Evolutionary conservation across 2,329 filamentous ascomycete genomes (phyloP).

Genomic region (Calonectria fujianensis): DNA sequence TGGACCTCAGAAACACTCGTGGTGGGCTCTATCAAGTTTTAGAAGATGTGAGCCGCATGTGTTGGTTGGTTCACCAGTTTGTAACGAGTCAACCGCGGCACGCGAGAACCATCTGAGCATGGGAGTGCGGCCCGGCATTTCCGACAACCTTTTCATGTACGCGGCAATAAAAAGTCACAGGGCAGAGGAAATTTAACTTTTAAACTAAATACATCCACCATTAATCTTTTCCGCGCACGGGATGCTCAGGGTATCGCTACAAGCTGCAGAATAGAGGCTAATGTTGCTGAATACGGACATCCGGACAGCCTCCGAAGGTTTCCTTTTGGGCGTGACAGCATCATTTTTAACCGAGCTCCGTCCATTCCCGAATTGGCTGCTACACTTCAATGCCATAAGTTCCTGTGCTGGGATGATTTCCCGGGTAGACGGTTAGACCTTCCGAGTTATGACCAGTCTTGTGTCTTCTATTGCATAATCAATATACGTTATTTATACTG

Average conservation of each 20-base stretch:
- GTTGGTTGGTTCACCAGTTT: background rate
- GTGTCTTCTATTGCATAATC: too few species aligned
- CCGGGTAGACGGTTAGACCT: background rate
- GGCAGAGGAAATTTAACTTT: background rate
- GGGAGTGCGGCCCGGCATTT: slow-evolving; percentile 24
- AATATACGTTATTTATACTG: too few species aligned
- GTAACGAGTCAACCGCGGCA: background rate
- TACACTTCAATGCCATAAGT: background rate
- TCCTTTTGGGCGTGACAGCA: slow-evolving; percentile 12
- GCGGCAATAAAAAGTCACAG: background rate
- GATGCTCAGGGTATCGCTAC: background rate
- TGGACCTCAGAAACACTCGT: background rate
- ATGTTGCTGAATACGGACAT: slow-evolving; percentile 21
- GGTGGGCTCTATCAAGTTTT: background rate
- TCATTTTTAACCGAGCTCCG: background rate
- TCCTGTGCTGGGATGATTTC: slow-evolving; percentile 2
- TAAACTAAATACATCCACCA: background rate
- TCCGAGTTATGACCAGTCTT: background rate
- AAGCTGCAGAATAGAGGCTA: slow-evolving; percentile 1
- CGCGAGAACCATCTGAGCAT: background rate
- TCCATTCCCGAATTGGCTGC: background rate
- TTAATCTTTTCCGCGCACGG: background rate
- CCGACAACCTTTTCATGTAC: slow-evolving; percentile 9
- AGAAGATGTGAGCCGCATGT: background rate
- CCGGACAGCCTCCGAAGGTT: slow-evolving; percentile 17